Evolutionary conservation across 2,329 filamentous ascomycete genomes (phyloP), one percentile per base, ranked within the genome.

Genomic region (Rhynchosporium graminicola): DNA sequence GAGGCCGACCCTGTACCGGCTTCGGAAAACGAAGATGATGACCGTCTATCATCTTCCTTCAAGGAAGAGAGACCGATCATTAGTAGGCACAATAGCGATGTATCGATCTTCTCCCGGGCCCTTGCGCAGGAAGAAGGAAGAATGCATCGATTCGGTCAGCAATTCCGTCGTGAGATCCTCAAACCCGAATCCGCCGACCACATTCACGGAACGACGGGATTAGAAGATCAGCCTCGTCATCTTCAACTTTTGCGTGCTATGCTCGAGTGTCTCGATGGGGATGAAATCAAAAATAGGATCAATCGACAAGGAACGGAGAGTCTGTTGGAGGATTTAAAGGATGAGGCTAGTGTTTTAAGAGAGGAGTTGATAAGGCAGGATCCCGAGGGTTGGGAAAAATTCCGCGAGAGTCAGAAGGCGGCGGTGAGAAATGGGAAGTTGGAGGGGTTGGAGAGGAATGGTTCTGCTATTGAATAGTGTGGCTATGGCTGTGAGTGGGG

Each of bases 41-140:
- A 43, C 42, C 42, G 10, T 64, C 68, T 7, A 8, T 43, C 52
- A 42, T 76, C 69, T 74, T 20, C 20, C 20, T 20, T 20, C 20
- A 20, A 20, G 20, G 20, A 20, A 20, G 20, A 1, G 20, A 20
- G 83, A 28, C 73, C 72, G 5, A 66, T 71, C 26, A 77, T 84
- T 55, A 83, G 83, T 0, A 81, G 87, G 36, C 82, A 84, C 65
- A 83, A 83, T 68, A 88, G 85, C 1, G 86, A 89, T 68, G 87
- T 88, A n/a, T 87, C 84, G 2, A 80, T 90, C 9, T 86, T 87
- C 50, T 83, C 84, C 3, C 84, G 85, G 57, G 85, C 84, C 28
- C 82, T 88, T 63, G 82, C 83, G 0, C 81, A 85, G 51, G 88
- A 91, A 77, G 88, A 91, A 81, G 88, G 87, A 38, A 84, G 84